These are phyloP conservation scores for Cercophora sp. DNA, from an alignment of 495 filamentous ascomycete species.

Conservation along the genomic window DNA sequence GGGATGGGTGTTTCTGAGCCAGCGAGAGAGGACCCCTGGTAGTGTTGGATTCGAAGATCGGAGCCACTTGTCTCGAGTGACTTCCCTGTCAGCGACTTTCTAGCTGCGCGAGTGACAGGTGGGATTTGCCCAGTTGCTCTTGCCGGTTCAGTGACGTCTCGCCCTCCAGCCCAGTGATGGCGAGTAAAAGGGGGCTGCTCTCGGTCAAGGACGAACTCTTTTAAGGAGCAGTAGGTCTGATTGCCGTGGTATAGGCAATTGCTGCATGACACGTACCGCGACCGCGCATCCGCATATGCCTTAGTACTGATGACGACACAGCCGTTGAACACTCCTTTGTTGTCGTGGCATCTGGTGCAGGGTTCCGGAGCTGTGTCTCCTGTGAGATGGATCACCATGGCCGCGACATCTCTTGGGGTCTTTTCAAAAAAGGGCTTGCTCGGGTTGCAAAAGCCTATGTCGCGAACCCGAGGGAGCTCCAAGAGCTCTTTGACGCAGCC, in stretches of 20 bases:
- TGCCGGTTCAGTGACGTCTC: too few species aligned
- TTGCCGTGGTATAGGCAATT: slow-evolving; percentile 23
- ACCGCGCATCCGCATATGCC: slow-evolving; percentile 4
- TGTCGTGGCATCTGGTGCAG: slow-evolving; percentile 16
- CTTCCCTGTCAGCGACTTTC: too few species aligned
- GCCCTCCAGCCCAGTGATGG: too few species aligned
- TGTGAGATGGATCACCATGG: slow-evolving; percentile 27
- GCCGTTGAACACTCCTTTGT: slow-evolving; percentile 11
- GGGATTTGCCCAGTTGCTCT: too few species aligned
- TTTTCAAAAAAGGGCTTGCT: slow-evolving; percentile 13
- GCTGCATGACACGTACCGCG: slow-evolving; percentile 16
- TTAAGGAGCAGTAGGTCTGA: slow-evolving; percentile 7
- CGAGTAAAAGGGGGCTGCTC: too few species aligned
- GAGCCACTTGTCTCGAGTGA: too few species aligned
- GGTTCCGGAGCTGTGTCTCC: slow-evolving; percentile 11
- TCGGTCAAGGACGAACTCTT: too few species aligned
- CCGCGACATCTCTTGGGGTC: slow-evolving; percentile 19
- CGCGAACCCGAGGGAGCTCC: slow-evolving; percentile 14
- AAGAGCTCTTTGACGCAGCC: slow-evolving; percentile 10
- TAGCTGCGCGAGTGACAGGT: too few species aligned
- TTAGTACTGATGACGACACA: slow-evolving; percentile 11
- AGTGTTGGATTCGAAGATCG: too few species aligned
- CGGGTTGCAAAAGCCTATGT: slow-evolving; percentile 15
- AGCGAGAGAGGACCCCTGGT: too few species aligned
- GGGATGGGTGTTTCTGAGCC: too few species aligned